Evolutionary conservation across 2,329 filamentous ascomycete genomes (phyloP), one percentile per base, ranked within the genome.

Genomic region (Verticillium nonalfalfae): DNA sequence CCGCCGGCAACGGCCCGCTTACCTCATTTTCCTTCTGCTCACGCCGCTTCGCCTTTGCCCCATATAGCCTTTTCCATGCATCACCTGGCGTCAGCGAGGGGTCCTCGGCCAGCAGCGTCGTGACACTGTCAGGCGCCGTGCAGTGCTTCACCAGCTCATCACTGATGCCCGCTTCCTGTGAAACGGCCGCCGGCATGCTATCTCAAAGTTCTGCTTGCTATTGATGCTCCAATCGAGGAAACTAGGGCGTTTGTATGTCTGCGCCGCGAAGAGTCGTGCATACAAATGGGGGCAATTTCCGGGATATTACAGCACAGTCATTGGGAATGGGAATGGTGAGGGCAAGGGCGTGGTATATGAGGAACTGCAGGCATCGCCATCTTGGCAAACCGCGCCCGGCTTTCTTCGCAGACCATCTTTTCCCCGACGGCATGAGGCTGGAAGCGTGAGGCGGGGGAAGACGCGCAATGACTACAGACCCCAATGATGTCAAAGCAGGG

Each of bases 11-110:
- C 26, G 40, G 39, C 31, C 57, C 57, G 36, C 56, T 18, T 14
- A 35, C 58, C 45, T 39, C 35, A 6, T 14, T 36, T 45, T 38
- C 35, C 13, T 33, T 56, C 34, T n/a, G 58, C 60, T 21, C 57
- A 4, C 10, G 57, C 33, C 33, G 45, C 21, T 45, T 38, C 4
- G 36, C 21, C 45, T 45, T 57, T 36, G 15, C 39, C 50, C 50
- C 50, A 15, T 60, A 60, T 21, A 60, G 36, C 59, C 33, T 40
- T 21, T 60, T 57, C 59, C 59, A 60, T 15, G 59, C 59, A 36
- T 60, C 59, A 7, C 40, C 35, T 13, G 59, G 59, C 21, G 59
- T 57, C 3, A 60, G 59, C 26, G 55, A 33, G 10, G 59, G 57
- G 14, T 60, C 59, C 2, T 21, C 31, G 7, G 59, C 59, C 9